A percentile compares a stretch with the other conserved stretches of the same genome.
These are phyloP conservation scores for Kalmusia sp. DNA, from an alignment of 2,329 filamentous ascomycete species.

Conservation along the genomic window DNA sequence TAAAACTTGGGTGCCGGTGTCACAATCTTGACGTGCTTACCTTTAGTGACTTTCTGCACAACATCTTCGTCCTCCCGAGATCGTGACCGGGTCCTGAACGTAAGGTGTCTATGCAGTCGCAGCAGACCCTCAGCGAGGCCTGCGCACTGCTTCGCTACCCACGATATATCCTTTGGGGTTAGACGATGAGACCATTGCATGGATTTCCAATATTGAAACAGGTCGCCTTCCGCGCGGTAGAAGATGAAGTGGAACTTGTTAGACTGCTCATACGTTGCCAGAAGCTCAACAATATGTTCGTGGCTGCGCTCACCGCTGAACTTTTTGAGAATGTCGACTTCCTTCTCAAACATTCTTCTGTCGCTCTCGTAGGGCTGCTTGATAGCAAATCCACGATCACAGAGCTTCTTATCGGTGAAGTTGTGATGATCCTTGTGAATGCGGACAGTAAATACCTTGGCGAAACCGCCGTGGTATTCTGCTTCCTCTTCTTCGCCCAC, in stretches of 20 bases:
- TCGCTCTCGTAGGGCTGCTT: conserved; percentile 18
- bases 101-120: conserved; percentile 19
- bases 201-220: conserved; percentile 19
- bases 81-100: conserved; percentile 8
- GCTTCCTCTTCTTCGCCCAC: not conserved
- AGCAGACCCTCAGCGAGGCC: conserved; percentile 21
- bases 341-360: conserved; percentile 14
- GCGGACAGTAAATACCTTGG: conserved; percentile 19
- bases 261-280: conserved; percentile 26
- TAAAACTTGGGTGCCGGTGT: no score
- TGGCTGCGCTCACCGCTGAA: conserved; percentile 20
- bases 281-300: conserved; percentile 20
- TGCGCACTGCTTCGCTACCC: conserved; percentile 22
- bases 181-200: not conserved
- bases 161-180: conserved; percentile 7
- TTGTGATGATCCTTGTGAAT: conserved; percentile 25
- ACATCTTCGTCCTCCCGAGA: no score
- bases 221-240: conserved; percentile 22
- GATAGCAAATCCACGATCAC: conserved; percentile 18
- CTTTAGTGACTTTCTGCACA: no score
- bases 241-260: conserved; percentile 25
- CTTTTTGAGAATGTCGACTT: conserved; percentile 15
- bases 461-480: conserved; percentile 14
- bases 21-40: no score
- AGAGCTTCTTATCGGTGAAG: conserved; percentile 6